phyloP scores from a whole-genome alignment of 2,329 filamentous ascomycete species.

The Hymenoscyphus albidus region DNA sequence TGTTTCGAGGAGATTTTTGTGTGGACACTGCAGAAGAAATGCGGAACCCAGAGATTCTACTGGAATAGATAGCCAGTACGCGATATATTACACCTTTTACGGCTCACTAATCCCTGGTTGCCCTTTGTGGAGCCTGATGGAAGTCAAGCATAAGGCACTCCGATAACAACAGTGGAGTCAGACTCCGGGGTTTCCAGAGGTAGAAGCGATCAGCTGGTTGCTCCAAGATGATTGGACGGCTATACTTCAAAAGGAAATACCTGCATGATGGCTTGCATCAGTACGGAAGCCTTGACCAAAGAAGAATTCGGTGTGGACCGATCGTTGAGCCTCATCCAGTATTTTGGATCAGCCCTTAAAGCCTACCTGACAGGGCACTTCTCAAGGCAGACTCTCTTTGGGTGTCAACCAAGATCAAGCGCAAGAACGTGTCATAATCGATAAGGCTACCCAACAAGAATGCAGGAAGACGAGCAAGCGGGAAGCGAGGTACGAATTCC shows the following conservation, averaged over 20 bases:
- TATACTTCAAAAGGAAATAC: background rate
- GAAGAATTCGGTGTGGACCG: background rate
- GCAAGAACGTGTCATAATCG: background rate
- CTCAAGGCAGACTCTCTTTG: constrained; percentile 1
- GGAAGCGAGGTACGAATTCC: background rate
- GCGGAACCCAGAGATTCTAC: background rate
- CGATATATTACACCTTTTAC: background rate
- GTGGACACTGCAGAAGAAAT: background rate
- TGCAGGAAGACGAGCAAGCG: background rate
- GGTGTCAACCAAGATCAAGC: background rate
- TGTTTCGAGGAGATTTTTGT: background rate
- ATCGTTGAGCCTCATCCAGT: background rate
- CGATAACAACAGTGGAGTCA: background rate
- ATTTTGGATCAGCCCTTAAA: background rate
- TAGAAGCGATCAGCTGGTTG: background rate
- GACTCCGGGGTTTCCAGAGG: background rate
- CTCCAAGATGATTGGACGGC: background rate
- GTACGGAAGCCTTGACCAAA: background rate
- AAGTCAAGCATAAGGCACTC: background rate
- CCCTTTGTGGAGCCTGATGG: no score
- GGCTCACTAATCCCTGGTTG: background rate
- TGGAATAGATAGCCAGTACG: background rate
- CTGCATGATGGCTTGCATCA: background rate
- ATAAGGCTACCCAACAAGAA: background rate
- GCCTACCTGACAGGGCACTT: background rate